Base-by-base conservation (phyloP, 371 early-diverging fungal species). In the Furculomyces boomerangus region DNA sequence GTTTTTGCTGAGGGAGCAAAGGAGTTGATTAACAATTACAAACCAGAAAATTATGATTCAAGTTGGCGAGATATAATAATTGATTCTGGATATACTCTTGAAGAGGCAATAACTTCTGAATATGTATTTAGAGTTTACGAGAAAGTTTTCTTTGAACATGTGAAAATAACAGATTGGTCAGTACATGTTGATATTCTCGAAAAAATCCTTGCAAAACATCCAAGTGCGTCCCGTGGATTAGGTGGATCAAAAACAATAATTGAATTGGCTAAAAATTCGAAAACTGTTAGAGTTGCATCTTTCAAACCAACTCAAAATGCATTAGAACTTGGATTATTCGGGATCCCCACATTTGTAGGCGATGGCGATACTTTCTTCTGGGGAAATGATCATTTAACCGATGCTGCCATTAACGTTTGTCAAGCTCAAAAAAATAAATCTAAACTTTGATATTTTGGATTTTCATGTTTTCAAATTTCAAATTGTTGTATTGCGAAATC, bases 351-450 rank as follows among this genome's bases (percentile, higher is more conserved):
- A 22, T 69, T 69, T 30, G 60, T 60, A 3, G 63, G 64, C 10
- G 60, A 55, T 1, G 64, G 63, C 40, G 55, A 59, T 26, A 61
- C 58, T 40, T 41, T 61, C 43, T 69, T 63, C 56, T 69, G 68
- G 69, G 69, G 69, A 56, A 67, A 67, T 59, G 69, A 69, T 56
- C 54, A 60, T 13, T 47, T 67, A 18, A n/a, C 58, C 25, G 65
- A 67, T 1, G 69, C 69, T 30, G 52, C 52, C 2, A 24, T 51
- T 29, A n/a, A n/a, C n/a, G n/a, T n/a, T n/a, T n/a, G n/a, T n/a
- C n/a, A n/a, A n/a, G n/a, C n/a, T n/a, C n/a, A n/a, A n/a, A n/a
- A n/a, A n/a, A n/a, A n/a, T n/a, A n/a, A n/a, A n/a, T n/a, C n/a
- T n/a, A n/a, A n/a, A n/a, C n/a, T n/a, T n/a, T n/a, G n/a, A n/a